Evolutionary conservation across 2,329 filamentous ascomycete genomes (phyloP).

Genomic region (Pseudocercospora fijiensis): DNA sequence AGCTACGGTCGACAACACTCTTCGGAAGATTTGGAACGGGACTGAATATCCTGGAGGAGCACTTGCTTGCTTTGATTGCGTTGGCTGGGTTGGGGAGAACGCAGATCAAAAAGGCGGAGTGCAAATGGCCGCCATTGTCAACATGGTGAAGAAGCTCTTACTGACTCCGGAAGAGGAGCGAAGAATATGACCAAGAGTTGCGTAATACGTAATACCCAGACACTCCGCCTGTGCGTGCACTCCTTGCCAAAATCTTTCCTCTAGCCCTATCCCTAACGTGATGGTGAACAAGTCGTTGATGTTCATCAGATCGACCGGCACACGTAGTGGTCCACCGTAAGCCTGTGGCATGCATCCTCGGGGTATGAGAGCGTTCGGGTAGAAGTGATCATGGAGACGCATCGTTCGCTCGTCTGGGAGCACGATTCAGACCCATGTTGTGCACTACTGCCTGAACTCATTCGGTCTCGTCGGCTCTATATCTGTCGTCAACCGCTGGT

Average conservation of each 20-base stretch:
- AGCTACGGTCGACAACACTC: constrained; percentile 9
- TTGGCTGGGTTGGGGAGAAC: constrained; percentile 12
- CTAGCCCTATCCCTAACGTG: too few relatives aligned
- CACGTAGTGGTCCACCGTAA: neutral
- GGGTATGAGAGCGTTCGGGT: neutral
- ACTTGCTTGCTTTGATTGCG: constrained; percentile 17
- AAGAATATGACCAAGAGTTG: too few relatives aligned
- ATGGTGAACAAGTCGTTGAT: neutral
- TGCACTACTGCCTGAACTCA: too few relatives aligned
- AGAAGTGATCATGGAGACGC: neutral
- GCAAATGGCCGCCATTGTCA: constrained; percentile 18
- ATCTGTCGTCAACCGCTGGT: too few relatives aligned
- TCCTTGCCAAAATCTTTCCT: too few relatives aligned
- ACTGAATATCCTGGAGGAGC: constrained; percentile 5
- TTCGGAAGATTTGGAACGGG: constrained; percentile 9
- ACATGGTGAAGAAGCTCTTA: constrained; percentile 4
- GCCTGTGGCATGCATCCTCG: neutral
- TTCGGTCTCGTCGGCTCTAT: too few relatives aligned
- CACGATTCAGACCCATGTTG: too few relatives aligned
- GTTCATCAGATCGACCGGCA: neutral
- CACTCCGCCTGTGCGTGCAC: too few relatives aligned
- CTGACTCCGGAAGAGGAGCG: neutral
- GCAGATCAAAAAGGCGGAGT: constrained; percentile 13
- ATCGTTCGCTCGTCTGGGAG: too few relatives aligned
- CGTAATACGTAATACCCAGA: too few relatives aligned